Base-by-base conservation (phyloP, 129 eudicot species). In the Deinandra increscens region DNA sequence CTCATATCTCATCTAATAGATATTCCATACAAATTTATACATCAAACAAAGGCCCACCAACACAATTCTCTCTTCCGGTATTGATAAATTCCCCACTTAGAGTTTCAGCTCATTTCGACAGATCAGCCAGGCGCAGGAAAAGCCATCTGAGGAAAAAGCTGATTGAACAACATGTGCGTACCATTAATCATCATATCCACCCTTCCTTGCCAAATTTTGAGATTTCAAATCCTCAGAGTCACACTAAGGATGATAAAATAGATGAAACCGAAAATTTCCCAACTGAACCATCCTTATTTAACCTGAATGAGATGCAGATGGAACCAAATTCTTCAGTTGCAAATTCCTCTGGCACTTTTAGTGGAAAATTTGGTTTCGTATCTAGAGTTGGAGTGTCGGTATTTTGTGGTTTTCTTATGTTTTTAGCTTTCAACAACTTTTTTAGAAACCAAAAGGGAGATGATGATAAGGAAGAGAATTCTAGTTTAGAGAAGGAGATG, bases 401-500 rank as follows among this genome's bases (percentile, higher is more conserved):
- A 18, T 72, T 84, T 43, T 86, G 84, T 75, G 91, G 83, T 46
- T 51, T 86, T 22, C 54, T 78, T 59, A 74, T 91, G 45, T 73
- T 86, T 81, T 42, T 77, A 75, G 81, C 69, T 6, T 49, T 84
- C 15, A 91, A 80, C 60, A 72, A 41, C 22, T 9, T 85, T 6
- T 80, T 80, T 62, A 44, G 63, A 11, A 70, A 51, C 36, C 62
- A 9, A 22, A 74, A 81, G 22, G 67, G 73, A 60, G 31, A 26
- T 26, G 31, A 26, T 26, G 75, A 73, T 61, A 73, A 64, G 45
- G 45, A 72, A 41, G 85, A 81, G 75, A 64, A 66, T 61, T 36
- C 96, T n/a, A 74, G 75, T 11, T 74, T 78, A 36, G 91, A 88
- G 72, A 88, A 81, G 83, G 89, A 91, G 76, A 91, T 88, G 98